Evolutionary conservation across 495 filamentous ascomycete genomes (phyloP).

Genomic region (Talaromyces stipitatus): DNA sequence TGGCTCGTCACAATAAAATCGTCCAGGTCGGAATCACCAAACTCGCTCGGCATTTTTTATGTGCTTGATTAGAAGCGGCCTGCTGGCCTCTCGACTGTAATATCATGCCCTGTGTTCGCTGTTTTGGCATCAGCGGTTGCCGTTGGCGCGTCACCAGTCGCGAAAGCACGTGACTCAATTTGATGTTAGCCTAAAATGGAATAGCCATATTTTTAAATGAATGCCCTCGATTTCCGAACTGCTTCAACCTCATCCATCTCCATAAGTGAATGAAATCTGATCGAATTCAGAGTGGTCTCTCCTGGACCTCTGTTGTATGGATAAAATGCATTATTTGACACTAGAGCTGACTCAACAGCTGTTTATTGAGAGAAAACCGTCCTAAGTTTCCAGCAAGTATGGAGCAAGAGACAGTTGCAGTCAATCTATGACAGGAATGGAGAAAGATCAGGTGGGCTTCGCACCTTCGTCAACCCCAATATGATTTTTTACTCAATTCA

Average conservation of each 20-base stretch:
- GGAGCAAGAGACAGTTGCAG: not conserved
- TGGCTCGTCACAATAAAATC: constrained; percentile 24
- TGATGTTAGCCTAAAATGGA: not conserved
- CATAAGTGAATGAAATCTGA: not conserved
- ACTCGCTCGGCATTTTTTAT: constrained; percentile 5
- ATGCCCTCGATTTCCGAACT: not conserved
- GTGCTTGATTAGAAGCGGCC: not conserved
- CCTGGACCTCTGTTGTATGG: no score
- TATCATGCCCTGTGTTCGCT: no score
- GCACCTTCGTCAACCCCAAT: no score
- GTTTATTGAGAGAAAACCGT: not conserved
- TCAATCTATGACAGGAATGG: no score
- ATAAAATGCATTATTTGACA: not conserved
- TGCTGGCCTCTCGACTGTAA: no score
- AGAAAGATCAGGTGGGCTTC: no score
- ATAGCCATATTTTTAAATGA: not conserved
- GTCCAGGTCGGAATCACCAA: constrained; percentile 20
- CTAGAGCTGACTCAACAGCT: not conserved
- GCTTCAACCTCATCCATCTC: not conserved
- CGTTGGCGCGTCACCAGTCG: constrained; percentile 9
- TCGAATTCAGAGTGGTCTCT: not conserved
- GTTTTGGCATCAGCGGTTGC: not conserved
- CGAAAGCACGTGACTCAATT: constrained; percentile 8
- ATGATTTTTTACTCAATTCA: no score
- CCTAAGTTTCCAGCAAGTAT: not conserved